phyloP scores from a whole-genome alignment of 495 filamentous ascomycete species.

The Cryomyces minteri region DNA sequence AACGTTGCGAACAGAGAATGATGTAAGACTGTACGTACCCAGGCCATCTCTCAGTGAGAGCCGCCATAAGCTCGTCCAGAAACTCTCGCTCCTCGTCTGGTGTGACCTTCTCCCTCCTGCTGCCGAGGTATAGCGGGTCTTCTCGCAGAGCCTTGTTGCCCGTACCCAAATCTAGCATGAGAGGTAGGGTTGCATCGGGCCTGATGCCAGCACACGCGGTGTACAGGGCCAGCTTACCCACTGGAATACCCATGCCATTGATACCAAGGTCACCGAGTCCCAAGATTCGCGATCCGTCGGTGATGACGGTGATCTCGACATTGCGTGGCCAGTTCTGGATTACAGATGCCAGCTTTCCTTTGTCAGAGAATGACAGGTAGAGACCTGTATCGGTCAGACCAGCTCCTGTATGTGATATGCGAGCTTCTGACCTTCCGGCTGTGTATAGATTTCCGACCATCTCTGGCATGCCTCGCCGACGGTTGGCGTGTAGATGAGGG shows the following conservation, averaged over 20 bases:
- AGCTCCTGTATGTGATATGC: background rate
- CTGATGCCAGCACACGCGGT: constrained; percentile 93
- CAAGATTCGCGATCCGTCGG: constrained; percentile 90
- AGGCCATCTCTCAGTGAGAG: constrained; percentile 71
- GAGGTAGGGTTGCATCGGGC: constrained; percentile 76
- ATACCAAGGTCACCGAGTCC: constrained; percentile 91
- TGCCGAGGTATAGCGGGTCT: constrained; percentile 89
- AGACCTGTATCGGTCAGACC: background rate
- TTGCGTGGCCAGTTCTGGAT: constrained; percentile 82
- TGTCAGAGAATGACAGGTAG: constrained; percentile 83
- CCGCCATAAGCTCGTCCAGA: constrained; percentile 93
- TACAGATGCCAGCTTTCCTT: constrained; percentile 63
- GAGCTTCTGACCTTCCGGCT: constrained; percentile 71
- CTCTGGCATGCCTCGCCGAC: constrained; percentile 92
- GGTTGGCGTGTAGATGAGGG: constrained; percentile 91
- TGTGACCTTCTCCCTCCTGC: constrained; percentile 61
- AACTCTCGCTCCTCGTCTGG: constrained; percentile 78
- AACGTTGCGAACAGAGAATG: background rate
- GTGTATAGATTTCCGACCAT: constrained; percentile 91
- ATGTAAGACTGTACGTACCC: constrained; percentile 28
- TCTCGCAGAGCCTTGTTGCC: constrained; percentile 72
- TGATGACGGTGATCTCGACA: constrained; percentile 92
- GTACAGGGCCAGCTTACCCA: constrained; percentile 83
- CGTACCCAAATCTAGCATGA: constrained; percentile 84
- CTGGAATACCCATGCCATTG: constrained; percentile 95